Percentiles rank a stretch among this genome's conserved stretches.
Evolutionary conservation across 2,329 filamentous ascomycete species (phyloP).

Genomic region (Botrytis fabae): DNA sequence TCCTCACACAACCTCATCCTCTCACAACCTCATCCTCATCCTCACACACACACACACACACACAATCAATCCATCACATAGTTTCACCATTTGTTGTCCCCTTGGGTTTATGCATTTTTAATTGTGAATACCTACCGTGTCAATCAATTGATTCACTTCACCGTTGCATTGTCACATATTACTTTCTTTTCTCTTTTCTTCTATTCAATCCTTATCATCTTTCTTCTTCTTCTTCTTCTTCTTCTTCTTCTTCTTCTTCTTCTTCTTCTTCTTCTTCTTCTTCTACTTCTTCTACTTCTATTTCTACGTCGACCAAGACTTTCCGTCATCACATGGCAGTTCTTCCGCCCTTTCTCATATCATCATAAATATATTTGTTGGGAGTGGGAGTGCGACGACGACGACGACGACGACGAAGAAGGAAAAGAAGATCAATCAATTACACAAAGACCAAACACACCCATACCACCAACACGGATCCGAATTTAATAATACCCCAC

Average conservation of each 20-base stretch:
- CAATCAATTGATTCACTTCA: background rate
- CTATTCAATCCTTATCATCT: background rate
- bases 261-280: background rate
- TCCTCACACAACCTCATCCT: too few relatives aligned
- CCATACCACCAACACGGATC: too few relatives aligned
- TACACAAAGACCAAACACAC: background rate
- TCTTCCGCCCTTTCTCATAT: background rate
- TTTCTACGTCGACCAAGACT: background rate
- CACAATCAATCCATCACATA: background rate
- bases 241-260: background rate
- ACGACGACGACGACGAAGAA: background rate
- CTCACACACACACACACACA: background rate
- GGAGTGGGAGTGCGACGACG: background rate
- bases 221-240: background rate
- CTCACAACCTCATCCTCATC: too few relatives aligned
- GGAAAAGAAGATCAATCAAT: too few relatives aligned
- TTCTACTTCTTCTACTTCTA: background rate
- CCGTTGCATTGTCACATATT: background rate
- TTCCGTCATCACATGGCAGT: background rate
- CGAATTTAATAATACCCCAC: background rate
- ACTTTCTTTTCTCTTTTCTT: background rate
- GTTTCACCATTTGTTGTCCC: background rate
- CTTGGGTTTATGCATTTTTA: background rate
- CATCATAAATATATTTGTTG: background rate
- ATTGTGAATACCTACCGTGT: background rate